These are phyloP conservation scores for Persicaria maculosa DNA, from an alignment of 148 eudicot species.

Conservation along the genomic window DNA sequence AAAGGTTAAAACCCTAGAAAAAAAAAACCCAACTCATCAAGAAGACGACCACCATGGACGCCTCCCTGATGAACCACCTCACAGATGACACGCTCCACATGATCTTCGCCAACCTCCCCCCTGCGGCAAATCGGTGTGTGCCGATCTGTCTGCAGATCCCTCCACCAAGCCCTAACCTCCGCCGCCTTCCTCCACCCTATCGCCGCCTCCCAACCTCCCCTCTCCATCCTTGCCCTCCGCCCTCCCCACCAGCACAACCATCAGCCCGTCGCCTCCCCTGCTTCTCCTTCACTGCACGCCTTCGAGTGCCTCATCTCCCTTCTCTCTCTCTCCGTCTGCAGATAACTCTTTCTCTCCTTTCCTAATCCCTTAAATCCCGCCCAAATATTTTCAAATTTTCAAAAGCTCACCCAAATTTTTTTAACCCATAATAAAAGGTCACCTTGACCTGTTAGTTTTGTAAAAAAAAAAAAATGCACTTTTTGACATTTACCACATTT, in stretches of 20 bases:
- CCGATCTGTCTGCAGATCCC: slow-evolving; percentile 45
- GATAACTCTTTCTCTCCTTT: too few species aligned
- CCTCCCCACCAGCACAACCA: slow-evolving; percentile 26
- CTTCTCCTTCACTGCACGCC: slow-evolving; percentile 37
- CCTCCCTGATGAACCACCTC: slow-evolving; percentile 39
- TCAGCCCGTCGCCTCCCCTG: slow-evolving; percentile 9
- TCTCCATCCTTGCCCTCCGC: slow-evolving; percentile 30
- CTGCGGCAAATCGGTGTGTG: slow-evolving; percentile 53
- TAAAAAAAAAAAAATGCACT: too few species aligned
- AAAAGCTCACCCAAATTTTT: too few species aligned
- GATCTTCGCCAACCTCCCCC: slow-evolving; percentile 52
- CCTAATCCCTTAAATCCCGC: too few species aligned
- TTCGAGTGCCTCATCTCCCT: too few species aligned
- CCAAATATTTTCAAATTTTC: too few species aligned
- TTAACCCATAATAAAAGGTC: too few species aligned
- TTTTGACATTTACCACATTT: too few species aligned
- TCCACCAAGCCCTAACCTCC: slow-evolving; percentile 38
- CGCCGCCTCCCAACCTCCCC: slow-evolving; percentile 24
- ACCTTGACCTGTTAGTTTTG: too few species aligned
- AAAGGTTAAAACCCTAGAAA: background rate
- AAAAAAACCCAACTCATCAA: background rate
- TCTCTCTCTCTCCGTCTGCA: too few species aligned
- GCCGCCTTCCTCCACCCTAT: slow-evolving; percentile 35
- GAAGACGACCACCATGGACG: slow-evolving; percentile 25
- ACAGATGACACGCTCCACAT: slow-evolving; percentile 66